phyloP scores from a whole-genome alignment of 2,329 filamentous ascomycete genomes.

The Kalmusia sp. region DNA sequence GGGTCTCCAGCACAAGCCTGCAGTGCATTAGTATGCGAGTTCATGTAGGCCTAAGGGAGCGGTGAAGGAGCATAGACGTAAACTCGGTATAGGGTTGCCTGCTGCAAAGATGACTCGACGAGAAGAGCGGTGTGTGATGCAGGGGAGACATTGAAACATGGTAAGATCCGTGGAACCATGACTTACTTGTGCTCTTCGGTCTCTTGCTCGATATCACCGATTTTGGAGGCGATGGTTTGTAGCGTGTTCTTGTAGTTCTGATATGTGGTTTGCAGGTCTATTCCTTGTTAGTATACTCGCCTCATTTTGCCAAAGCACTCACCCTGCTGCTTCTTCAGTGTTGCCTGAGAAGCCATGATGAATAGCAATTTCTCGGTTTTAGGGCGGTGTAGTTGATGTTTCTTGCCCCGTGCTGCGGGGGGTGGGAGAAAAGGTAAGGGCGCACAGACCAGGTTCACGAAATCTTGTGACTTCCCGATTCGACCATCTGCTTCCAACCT shows the following conservation, averaged over 20 bases:
- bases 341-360: conserved; percentile 59
- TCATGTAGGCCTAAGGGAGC: conserved; percentile 14
- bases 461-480: conserved; percentile 30
- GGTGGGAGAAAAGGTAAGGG: conserved; percentile 11
- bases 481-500: conserved; percentile 10
- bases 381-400: conserved; percentile 2
- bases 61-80: conserved; percentile 20
- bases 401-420: conserved; percentile 3
- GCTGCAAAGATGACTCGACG: conserved; percentile 18
- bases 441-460: conserved; percentile 35
- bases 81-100: background rate
- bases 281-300: background rate
- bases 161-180: background rate
- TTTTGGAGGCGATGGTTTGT: conserved; percentile 93
- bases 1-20: conserved; percentile 92
- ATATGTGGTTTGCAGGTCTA: conserved; percentile 83
- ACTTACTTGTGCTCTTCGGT: conserved; percentile 96
- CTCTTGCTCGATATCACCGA: conserved; percentile 97
- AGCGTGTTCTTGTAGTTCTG: conserved; percentile 77
- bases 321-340: conserved; percentile 80
- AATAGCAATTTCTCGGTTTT: background rate
- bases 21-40: conserved; percentile 22
- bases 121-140: conserved; percentile 27
- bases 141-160: conserved; percentile 5
- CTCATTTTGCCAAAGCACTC: conserved; percentile 2